A percentile compares a stretch with the other conserved stretches of the same genome.
Evolutionary conservation across 2,329 filamentous ascomycete species (phyloP).

Genomic region (Fusarium circinatum): DNA sequence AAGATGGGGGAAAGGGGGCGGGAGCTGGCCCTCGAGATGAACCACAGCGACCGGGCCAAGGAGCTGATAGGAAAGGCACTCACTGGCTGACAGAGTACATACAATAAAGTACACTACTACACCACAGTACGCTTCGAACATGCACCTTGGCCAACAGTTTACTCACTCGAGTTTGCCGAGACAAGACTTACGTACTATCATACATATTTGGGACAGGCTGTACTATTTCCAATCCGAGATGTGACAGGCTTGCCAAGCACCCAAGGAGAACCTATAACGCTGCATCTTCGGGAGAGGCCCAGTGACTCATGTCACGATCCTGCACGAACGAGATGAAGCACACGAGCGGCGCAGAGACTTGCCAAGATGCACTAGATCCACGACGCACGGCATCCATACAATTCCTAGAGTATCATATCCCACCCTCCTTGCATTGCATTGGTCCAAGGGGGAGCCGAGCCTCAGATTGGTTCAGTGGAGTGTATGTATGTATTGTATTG

Average conservation of each 20-base stretch:
- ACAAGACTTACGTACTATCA: background rate
- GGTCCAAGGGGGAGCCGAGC: constrained; percentile 1
- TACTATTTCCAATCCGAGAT: background rate
- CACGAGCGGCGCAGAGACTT: background rate
- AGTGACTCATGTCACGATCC: background rate
- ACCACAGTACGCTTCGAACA: background rate
- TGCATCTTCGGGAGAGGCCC: background rate
- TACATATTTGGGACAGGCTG: background rate
- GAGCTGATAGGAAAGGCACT: constrained; percentile 72
- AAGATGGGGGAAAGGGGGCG: constrained; percentile 76
- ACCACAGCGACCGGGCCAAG: constrained; percentile 70
- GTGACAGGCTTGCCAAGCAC: background rate
- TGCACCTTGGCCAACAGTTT: background rate
- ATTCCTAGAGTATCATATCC: background rate
- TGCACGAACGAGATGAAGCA: constrained; percentile 3
- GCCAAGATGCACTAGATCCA: background rate
- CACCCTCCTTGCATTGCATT: constrained; percentile 12
- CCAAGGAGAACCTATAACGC: background rate
- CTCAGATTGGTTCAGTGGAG: background rate
- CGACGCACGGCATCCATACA: background rate
- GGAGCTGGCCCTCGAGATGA: constrained; percentile 72
- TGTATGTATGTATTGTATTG: background rate
- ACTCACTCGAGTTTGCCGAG: background rate
- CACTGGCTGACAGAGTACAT: constrained; percentile 31
- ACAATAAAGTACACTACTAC: background rate